These are phyloP conservation scores for Coleophoma eucalyptorum DNA, from an alignment of 2,329 filamentous ascomycete species.

Conservation along the genomic window DNA sequence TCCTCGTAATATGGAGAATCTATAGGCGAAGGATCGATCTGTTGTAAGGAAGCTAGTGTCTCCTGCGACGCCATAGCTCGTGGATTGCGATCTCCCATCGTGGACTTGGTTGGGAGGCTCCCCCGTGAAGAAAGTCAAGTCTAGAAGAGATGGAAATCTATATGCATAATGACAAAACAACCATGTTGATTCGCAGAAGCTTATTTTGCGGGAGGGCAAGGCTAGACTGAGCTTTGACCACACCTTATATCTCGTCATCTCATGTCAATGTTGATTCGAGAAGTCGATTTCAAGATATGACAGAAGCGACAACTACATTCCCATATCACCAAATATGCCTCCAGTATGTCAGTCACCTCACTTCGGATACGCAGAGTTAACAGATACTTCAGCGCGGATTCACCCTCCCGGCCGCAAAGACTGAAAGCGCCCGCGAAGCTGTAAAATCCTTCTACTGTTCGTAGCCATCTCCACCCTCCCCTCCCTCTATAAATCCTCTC, in stretches of 20 bases:
- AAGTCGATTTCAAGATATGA: background rate
- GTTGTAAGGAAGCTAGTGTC: slow-evolving; percentile 63
- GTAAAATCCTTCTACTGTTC: slow-evolving; percentile 75
- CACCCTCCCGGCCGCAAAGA: slow-evolving; percentile 44
- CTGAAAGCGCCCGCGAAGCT: slow-evolving; percentile 67
- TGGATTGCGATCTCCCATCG: slow-evolving; percentile 32
- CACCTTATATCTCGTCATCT: slow-evolving; percentile 14
- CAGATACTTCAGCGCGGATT: slow-evolving; percentile 35
- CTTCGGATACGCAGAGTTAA: slow-evolving; percentile 1
- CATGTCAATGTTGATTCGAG: background rate
- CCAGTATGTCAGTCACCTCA: slow-evolving; percentile 39
- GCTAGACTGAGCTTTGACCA: slow-evolving; percentile 12
- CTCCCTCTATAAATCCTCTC: background rate
- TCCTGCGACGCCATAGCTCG: slow-evolving; percentile 41
- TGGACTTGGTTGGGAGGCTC: background rate
- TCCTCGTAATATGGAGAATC: slow-evolving; percentile 51
- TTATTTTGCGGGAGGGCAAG: background rate
- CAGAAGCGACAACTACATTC: background rate
- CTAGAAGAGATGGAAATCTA: too few relatives aligned
- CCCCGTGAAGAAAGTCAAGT: background rate
- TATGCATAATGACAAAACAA: background rate
- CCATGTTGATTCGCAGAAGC: slow-evolving; percentile 12
- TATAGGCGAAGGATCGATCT: slow-evolving; percentile 81
- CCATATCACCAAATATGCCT: slow-evolving; percentile 40
- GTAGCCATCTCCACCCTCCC: background rate